Conservation (phyloP, 352 stramenopile species). For the Globisporangium carolinianum region DNA sequence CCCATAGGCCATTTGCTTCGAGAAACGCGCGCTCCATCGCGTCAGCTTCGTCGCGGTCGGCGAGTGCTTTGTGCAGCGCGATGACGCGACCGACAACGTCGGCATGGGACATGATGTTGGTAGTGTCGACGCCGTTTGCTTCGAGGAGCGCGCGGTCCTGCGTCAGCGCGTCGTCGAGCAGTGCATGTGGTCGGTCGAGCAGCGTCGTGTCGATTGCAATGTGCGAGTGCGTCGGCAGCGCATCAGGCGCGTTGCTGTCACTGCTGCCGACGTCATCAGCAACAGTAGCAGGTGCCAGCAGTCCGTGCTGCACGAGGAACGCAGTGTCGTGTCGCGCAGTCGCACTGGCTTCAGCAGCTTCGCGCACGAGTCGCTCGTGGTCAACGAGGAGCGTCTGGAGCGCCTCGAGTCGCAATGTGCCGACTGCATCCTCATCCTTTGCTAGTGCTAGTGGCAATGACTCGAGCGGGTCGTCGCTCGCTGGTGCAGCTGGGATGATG, state of each 20-base stretch:
- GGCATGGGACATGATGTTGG: conserved; percentile 4
- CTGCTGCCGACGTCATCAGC: neutral
- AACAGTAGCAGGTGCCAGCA: conserved; percentile 4
- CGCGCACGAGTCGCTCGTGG: conserved; percentile 10
- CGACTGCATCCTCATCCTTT: too few species aligned
- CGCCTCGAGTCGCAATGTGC: conserved; percentile 14
- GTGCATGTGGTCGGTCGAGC: conserved; percentile 28
- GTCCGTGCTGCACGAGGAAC: conserved; percentile 6
- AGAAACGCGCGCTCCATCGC: conserved; percentile 12
- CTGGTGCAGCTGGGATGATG: too few species aligned
- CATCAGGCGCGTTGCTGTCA: neutral
- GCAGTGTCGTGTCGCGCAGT: neutral
- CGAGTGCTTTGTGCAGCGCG: conserved; percentile 5
- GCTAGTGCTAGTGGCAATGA: too few species aligned
- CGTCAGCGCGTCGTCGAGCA: conserved; percentile 62
- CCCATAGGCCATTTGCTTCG: conserved; percentile 6
- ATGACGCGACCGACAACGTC: conserved; percentile 21
- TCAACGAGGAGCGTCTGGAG: conserved; percentile 21
- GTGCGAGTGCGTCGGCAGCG: conserved; percentile 13
- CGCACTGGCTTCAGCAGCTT: neutral
- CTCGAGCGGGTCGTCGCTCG: too few species aligned
- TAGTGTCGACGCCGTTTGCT: conserved; percentile 17
- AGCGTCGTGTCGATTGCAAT: conserved; percentile 25
- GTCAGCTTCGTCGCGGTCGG: conserved; percentile 3
- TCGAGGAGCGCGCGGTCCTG: conserved; percentile 27